Base-by-base conservation (phyloP, 306 rosid genomes). In the Hippophae gyantsensis region DNA sequence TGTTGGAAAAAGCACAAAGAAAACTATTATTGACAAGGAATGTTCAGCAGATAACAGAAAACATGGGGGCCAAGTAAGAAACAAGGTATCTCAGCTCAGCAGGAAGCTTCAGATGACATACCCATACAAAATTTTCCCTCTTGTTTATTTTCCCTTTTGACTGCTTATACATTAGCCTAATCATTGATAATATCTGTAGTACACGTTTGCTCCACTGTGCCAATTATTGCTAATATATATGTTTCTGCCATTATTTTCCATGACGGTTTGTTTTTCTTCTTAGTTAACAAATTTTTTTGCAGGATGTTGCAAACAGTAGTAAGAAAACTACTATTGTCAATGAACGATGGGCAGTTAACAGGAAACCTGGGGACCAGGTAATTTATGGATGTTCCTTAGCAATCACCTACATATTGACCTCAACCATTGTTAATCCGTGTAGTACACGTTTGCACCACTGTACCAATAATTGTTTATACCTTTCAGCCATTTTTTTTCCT, bases 251-350 rank as follows among this genome's bases (percentile, higher is more conserved):
- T 48, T 59, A 41, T 18, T 56, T 42, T 7, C 45, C 12, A 44
- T 8, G 66, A 23, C 41, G 46, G 69, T 57, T 41, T 57, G 48
- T 6, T 49, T 25, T 57, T 60, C 43, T 38, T 18, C 23, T 8
- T 51, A 50, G 48, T 56, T 13, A n/a, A 27, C 62, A 46, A 42
- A 48, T 59, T 63, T 61, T 63, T 61, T 62, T 72, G 74, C 86
- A 92, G 99, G 90, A 79, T 71, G 79, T 67, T 52, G 70, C 73
- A 58, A 76, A 78, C 71, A 74, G 72, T 62, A 54, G 71, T 43
- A 72, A 66, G 66, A 77, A 69, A 71, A 25, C 82, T 58, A 58
- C 60, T 64, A 80, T 75, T 65, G 66, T 69, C 52, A 80, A 54
- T 67, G 85, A 71, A 48, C 71, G 68, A 53, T 61, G 73, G 42